Evolutionary conservation across 2,329 filamentous ascomycete genomes (phyloP).

Genomic region (Botrytis squamosa): DNA sequence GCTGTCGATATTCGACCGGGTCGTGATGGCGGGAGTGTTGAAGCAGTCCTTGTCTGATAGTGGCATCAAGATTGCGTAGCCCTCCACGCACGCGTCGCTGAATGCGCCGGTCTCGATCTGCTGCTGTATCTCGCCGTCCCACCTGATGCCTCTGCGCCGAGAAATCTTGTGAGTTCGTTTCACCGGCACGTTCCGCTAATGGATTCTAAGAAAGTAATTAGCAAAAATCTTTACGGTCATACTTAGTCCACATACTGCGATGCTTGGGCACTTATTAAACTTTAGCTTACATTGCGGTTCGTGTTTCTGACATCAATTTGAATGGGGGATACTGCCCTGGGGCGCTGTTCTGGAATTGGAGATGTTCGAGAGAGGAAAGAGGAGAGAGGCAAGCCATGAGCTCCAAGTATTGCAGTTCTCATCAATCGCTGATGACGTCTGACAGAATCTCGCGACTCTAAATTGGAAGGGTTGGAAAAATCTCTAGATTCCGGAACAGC

Average conservation of each 20-base stretch:
- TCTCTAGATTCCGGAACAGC: constrained; percentile 35
- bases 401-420: constrained; percentile 28
- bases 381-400: constrained; percentile 31
- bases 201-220: background rate
- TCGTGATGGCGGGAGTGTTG: background rate
- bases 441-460: constrained; percentile 25
- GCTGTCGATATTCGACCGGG: background rate
- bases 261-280: background rate
- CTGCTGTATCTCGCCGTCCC: background rate
- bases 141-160: background rate
- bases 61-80: background rate
- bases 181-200: background rate
- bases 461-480: constrained; percentile 24
- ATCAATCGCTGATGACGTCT: constrained; percentile 22
- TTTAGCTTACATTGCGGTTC: background rate
- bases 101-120: background rate
- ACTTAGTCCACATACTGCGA: background rate
- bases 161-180: background rate
- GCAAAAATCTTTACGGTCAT: background rate
- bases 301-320: background rate
- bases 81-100: background rate
- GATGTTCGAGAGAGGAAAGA: constrained; percentile 24
- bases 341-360: background rate
- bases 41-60: background rate
- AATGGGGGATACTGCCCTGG: constrained; percentile 13